phyloP scores from a whole-genome alignment of 495 filamentous ascomycete genomes.

The Aspergillus cristatus region DNA sequence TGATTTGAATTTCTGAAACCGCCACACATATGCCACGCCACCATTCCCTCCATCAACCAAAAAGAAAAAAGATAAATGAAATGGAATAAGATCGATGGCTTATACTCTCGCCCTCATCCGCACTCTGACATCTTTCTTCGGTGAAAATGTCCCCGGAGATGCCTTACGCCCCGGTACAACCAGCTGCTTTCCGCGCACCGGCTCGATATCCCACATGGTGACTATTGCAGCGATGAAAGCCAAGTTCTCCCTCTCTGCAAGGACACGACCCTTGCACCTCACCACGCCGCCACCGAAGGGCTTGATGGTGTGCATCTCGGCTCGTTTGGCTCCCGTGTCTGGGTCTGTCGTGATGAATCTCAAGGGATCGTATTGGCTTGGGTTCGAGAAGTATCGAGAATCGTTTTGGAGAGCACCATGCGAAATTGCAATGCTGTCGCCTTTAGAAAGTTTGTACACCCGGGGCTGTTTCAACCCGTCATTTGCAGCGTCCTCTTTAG shows the following conservation, averaged over 20 bases:
- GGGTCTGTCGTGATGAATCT: constrained; percentile 39
- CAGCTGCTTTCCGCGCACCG: constrained; percentile 20
- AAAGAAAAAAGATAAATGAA: no score
- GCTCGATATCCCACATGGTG: constrained; percentile 43
- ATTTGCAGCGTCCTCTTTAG: constrained; percentile 24
- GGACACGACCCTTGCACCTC: constrained; percentile 38
- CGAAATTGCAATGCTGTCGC: constrained; percentile 38
- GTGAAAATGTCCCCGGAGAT: constrained; percentile 29
- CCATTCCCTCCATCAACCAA: no score
- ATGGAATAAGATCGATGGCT: no score
- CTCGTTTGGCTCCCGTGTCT: constrained; percentile 20
- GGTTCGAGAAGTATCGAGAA: constrained; percentile 37
- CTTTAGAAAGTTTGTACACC: constrained; percentile 38
- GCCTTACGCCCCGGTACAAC: constrained; percentile 22
- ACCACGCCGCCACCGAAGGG: constrained; percentile 39
- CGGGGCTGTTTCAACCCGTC: constrained; percentile 17
- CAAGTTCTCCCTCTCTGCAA: constrained; percentile 43
- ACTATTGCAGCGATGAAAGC: constrained; percentile 39
- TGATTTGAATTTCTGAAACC: no score
- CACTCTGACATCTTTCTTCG: constrained; percentile 28
- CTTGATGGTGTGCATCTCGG: constrained; percentile 19
- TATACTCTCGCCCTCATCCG: constrained; percentile 23
- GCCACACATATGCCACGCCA: no score
- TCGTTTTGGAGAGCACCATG: constrained; percentile 43
- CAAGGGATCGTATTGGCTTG: constrained; percentile 41